Conservation (phyloP, 305 asterid species). For the Solanum hybrid region DNA sequence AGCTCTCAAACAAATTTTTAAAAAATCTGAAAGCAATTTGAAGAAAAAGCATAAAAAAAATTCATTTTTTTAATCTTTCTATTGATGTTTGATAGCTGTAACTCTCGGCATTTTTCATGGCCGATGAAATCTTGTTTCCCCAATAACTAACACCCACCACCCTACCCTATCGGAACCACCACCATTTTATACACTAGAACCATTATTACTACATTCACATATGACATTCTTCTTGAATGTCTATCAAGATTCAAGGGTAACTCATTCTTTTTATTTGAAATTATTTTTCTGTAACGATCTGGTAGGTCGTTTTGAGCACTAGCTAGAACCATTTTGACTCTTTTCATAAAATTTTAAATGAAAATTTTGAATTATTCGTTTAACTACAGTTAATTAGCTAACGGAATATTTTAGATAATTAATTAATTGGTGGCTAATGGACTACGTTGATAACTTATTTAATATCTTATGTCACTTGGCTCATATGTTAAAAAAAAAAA, state of each 20-base stretch:
- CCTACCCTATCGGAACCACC: conserved; percentile 15
- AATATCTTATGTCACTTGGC: neutral
- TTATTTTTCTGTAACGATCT: too few relatives aligned
- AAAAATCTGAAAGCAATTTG: neutral
- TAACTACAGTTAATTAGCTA: too few relatives aligned
- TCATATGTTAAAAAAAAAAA: too few relatives aligned
- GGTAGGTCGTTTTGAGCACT: too few relatives aligned
- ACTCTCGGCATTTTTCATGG: conserved; percentile 71
- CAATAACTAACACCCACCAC: conserved; percentile 40
- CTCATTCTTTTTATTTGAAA: conserved; percentile 19
- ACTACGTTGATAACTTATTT: neutral
- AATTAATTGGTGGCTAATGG: neutral
- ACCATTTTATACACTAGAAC: neutral
- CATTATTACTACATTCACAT: conserved; percentile 51
- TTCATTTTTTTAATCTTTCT: neutral
- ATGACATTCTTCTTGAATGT: conserved; percentile 64
- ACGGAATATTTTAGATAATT: too few relatives aligned
- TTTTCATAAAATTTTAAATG: too few relatives aligned
- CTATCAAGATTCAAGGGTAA: conserved; percentile 33
- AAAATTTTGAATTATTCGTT: too few relatives aligned
- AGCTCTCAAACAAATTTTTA: neutral
- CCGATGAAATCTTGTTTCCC: conserved; percentile 73
- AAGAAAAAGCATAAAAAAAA: too few relatives aligned
- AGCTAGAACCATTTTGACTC: too few relatives aligned
- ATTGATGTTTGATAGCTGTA: conserved; percentile 38